Base-by-base conservation (phyloP, 2,329 filamentous ascomycete genomes). In the Mollisiaceae sp. region DNA sequence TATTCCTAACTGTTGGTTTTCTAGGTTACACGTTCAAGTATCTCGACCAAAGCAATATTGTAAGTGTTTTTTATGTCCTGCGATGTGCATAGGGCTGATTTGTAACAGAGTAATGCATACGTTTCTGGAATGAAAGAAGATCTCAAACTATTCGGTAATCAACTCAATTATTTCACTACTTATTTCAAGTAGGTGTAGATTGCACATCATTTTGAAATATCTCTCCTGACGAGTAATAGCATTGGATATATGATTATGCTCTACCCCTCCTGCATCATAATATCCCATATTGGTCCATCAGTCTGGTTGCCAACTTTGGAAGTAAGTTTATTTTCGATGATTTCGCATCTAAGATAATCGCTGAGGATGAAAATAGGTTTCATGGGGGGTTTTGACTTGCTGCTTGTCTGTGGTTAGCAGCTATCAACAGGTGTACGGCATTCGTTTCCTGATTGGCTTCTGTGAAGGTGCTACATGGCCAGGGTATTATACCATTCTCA, bases 131-230 rank as follows among this genome's bases (percentile, higher is more conserved):
- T 59, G 57, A 59, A 59, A 24, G 57, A 59, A n/a, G 57, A 59
- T 24, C 24, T 59, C 12, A 45, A 45, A 27, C 57, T 59, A 22
- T 59, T 45, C 27, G 57, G 57, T 1, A 59, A 59, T 45, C 24
- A 59, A n/a, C 57, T 59, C 12, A 59, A 59, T 24, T 59, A 59
- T 18, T 59, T 59, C 27, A 59, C 57, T 8, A 59, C 57, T 6
- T 59, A 59, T n/a, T 59, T 59, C 38, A 59, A 45, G 57, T 59
- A 8, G 24, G 57, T 59, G n/a, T n/a, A n/a, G n/a, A n/a, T n/a
- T n/a, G n/a, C n/a, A n/a, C 20, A 11, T 4, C 9, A 20, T 20
- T 4, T 47, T 2, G 4, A 2, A 22, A 18, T n/a, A 2, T 14
- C 36, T 22, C n/a, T 11, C 41, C 9, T 43, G n/a, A 43, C 6